Evolutionary conservation across 2,329 filamentous ascomycete species (phyloP), one percentile per base, ranked within the genome.

Genomic region (Xylariales sp.): DNA sequence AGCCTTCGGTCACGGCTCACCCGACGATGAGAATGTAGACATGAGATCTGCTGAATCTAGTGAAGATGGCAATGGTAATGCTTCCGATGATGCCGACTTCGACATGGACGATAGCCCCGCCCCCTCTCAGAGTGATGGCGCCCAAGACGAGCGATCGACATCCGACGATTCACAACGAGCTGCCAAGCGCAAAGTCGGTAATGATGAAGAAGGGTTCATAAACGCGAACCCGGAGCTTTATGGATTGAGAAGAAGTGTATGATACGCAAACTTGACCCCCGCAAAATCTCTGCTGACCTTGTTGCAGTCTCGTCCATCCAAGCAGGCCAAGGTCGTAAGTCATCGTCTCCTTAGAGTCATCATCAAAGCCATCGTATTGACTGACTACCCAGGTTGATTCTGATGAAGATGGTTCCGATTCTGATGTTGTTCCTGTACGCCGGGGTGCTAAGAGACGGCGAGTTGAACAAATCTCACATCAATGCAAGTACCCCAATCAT

Each of bases 161-260:
- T 93, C 88, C 34, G 76, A 80, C 55, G 82, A 83, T 54, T 86
- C 84, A 31, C 76, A 74, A 48, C 76, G 80, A 58, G 77, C 76
- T 37, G 65, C 74, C 46, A 95, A 95, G 73, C 84, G 89, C 65
- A 85, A 87, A 67, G 65, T 73, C 51, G 62, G 73, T 58, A 60
- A 78, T 27, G 81, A 84, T 38, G 86, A 93, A 54, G 84, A 93
- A 45, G 83, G 89, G 34, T 90, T 82, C 58, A 95, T 97, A 54
- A 78, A 84, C 55, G 86, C 88, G 58, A 95, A 98, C 57, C 93
- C 93, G 32, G 89, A 95, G 66, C 73, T 98, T 7, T 98, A 97
- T 69, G 93, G 93, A 35, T 74, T 98, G 52, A 82, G 93, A 54
- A 80, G 93, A 69, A 98, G 93, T 70, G 90, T 93, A 82, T 48